A percentile compares a stretch with the other conserved stretches of the same genome.
These are phyloP conservation scores for Alternaria rosae DNA, from an alignment of 2,329 filamentous ascomycete species.

Conservation along the genomic window DNA sequence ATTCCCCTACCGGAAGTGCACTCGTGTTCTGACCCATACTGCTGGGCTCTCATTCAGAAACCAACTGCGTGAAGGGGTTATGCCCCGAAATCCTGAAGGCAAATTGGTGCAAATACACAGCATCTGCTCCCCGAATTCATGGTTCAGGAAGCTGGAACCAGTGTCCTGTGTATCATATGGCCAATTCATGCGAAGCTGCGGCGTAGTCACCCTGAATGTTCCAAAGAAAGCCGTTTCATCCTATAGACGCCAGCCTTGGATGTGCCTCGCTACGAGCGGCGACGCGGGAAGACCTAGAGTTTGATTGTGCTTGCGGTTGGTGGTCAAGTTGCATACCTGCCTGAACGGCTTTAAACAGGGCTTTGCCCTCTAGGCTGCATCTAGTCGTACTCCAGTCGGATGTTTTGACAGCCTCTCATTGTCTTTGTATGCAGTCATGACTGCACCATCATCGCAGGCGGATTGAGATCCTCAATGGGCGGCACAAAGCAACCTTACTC, in stretches of 20 bases:
- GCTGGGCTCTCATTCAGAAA: neutral
- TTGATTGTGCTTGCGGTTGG: neutral
- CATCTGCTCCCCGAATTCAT: neutral
- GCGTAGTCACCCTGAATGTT: neutral
- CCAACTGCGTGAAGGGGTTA: neutral
- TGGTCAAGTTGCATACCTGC: neutral
- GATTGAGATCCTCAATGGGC: constrained; percentile 9
- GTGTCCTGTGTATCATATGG: neutral
- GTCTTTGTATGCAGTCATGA: neutral
- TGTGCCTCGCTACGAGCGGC: neutral
- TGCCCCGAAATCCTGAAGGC: neutral
- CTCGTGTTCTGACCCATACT: neutral
- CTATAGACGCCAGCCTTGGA: neutral
- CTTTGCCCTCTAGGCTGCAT: neutral
- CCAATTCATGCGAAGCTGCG: neutral
- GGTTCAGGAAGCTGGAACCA: neutral
- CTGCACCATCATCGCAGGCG: neutral
- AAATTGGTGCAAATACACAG: neutral
- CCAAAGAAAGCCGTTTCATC: neutral
- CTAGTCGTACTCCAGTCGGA: neutral
- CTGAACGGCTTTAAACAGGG: neutral
- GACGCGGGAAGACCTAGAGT: neutral
- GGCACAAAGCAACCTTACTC: constrained; percentile 10
- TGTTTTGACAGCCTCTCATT: neutral
- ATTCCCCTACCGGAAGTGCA: too few relatives aligned